These are phyloP conservation scores for Pulveroboletus sp. DNA, from an alignment of 768 basidiomycete species.

Conservation along the genomic window DNA sequence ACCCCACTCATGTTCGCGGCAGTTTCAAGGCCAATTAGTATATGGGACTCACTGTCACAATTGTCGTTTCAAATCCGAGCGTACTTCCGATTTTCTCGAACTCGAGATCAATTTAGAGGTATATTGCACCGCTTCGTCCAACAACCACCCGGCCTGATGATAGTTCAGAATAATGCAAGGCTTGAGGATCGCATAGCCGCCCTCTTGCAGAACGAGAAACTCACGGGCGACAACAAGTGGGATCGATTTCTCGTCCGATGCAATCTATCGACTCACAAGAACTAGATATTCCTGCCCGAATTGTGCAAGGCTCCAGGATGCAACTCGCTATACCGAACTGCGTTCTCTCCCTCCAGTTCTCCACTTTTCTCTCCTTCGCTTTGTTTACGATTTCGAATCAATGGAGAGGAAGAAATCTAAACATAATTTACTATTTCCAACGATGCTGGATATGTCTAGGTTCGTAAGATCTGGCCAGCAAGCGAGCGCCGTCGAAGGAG, in stretches of 20 bases:
- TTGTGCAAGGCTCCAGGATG: conserved; percentile 72
- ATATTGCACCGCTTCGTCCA: not conserved
- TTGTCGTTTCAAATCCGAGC: conserved; percentile 69
- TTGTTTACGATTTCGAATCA: conserved; percentile 76
- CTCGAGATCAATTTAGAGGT: conserved; percentile 85
- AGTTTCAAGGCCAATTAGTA: conserved; percentile 86
- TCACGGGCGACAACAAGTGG: conserved; percentile 84
- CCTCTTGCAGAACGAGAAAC: conserved; percentile 61
- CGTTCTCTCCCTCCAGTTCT: conserved; percentile 77
- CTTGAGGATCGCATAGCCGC: conserved; percentile 71
- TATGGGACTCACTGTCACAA: conserved; percentile 76
- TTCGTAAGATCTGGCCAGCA: conserved; percentile 43
- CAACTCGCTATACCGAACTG: conserved; percentile 71
- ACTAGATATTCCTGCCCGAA: conserved; percentile 74
- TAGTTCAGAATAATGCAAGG: conserved; percentile 56
- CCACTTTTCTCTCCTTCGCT: conserved; percentile 91
- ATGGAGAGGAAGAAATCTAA: conserved; percentile 88
- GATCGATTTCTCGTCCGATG: not conserved
- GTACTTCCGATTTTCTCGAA: conserved; percentile 72
- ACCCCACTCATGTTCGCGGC: conserved; percentile 6
- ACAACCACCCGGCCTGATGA: not conserved
- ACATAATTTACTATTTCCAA: conserved; percentile 74
- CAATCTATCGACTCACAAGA: not conserved
- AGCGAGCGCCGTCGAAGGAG: conserved; percentile 12
- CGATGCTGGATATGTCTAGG: conserved; percentile 62